A percentile compares a stretch with the other conserved stretches of the same genome.
Conservation (phyloP, 495 filamentous ascomycete species). For the Aspergillus sclerotiicarbonarius region DNA sequence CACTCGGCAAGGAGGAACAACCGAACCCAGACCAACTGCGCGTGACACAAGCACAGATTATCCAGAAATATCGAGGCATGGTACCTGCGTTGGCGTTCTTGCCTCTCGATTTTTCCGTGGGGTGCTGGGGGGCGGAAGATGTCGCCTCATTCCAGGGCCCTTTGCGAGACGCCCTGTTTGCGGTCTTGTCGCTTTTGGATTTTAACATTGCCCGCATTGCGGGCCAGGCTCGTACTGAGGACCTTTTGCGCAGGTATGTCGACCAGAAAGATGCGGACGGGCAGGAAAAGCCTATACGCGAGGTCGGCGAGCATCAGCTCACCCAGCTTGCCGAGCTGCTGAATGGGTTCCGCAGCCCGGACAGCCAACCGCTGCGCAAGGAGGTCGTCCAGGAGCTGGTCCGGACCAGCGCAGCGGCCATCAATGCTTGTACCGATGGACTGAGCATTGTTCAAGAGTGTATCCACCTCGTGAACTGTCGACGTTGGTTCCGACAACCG, state of each 20-base stretch:
- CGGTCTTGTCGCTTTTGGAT: conserved; percentile 19
- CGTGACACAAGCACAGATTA: conserved; percentile 13
- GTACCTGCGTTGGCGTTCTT: conserved; percentile 25
- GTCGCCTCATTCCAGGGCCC: conserved; percentile 22
- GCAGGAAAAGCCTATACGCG: conserved; percentile 3
- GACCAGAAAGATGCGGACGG: background rate
- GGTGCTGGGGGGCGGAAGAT: conserved; percentile 22
- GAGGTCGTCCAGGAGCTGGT: conserved; percentile 11
- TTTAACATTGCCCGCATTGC: conserved; percentile 20
- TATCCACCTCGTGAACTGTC: conserved; percentile 20
- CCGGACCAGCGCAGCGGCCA: conserved; percentile 8
- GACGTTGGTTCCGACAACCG: conserved; percentile 14
- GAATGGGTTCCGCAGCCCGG: conserved; percentile 14
- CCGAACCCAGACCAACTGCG: conserved; percentile 14
- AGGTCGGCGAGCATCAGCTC: conserved; percentile 21
- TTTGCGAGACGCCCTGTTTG: conserved; percentile 16
- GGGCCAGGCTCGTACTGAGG: conserved; percentile 10
- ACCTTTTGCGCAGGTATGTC: conserved; percentile 8
- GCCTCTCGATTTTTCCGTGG: conserved; percentile 27
- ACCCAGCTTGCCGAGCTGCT: conserved; percentile 16
- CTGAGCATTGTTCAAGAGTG: conserved; percentile 15
- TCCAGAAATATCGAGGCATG: conserved; percentile 17
- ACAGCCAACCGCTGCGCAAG: conserved; percentile 9
- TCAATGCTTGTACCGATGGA: conserved; percentile 15
- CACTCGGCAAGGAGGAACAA: conserved; percentile 7